Conservation (phyloP, 2,329 filamentous ascomycete species). For the Pseudopithomyces chartarum region DNA sequence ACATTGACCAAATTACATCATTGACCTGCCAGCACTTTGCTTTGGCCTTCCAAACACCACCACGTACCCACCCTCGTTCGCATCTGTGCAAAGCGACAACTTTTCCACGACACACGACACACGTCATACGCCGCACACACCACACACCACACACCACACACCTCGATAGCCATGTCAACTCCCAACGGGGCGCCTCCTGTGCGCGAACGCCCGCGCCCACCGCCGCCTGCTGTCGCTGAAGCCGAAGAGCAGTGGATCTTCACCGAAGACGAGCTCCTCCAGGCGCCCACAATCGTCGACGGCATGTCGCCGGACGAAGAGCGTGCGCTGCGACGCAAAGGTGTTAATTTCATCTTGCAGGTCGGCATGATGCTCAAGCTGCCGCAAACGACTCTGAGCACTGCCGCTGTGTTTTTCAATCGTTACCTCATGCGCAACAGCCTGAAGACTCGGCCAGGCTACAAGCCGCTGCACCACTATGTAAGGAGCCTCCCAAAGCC, state of each 20-base stretch:
- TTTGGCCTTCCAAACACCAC: not conserved
- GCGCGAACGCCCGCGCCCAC: conserved; percentile 41
- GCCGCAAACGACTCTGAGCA: conserved; percentile 88
- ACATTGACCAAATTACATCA: not conserved
- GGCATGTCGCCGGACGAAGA: conserved; percentile 80
- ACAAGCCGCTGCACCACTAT: conserved; percentile 83
- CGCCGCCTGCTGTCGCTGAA: conserved; percentile 56
- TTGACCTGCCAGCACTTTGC: not conserved
- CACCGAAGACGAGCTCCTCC: conserved; percentile 77
- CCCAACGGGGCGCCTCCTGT: conserved; percentile 25
- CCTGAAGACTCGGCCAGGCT: conserved; percentile 72
- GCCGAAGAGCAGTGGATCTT: conserved; percentile 85
- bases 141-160: not conserved
- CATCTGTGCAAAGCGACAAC: not conserved
- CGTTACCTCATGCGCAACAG: conserved; percentile 92
- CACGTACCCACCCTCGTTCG: not conserved
- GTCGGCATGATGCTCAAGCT: conserved; percentile 91
- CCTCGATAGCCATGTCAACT: conserved; percentile 34
- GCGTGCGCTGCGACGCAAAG: conserved; percentile 80
- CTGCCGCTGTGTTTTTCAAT: conserved; percentile 93
- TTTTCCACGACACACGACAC: not conserved
- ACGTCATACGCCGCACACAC: not conserved
- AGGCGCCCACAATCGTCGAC: conserved; percentile 82
- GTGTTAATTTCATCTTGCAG: conserved; percentile 95
- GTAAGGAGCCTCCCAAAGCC: conserved; percentile 32